phyloP scores from a whole-genome alignment of 805 yeast species.

The Candida tammaniensis region DNA sequence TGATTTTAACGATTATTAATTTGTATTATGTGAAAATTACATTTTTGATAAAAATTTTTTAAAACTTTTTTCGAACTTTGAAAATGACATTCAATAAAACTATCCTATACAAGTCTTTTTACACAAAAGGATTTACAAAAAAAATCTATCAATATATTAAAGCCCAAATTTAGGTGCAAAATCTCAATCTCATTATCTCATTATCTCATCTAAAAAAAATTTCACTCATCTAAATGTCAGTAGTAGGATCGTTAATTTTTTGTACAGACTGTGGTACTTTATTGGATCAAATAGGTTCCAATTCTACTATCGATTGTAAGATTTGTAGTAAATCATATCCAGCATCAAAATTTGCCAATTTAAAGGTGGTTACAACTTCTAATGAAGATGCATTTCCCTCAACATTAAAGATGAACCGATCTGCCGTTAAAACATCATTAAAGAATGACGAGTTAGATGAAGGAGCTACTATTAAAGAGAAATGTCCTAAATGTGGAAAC shows the following conservation, averaged over 20 bases:
- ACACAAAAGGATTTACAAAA: too few relatives aligned
- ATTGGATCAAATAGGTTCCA: conserved; percentile 60
- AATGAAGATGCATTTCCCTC: conserved; percentile 96
- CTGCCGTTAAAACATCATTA: conserved; percentile 85
- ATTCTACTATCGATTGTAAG: conserved; percentile 53
- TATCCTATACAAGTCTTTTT: too few relatives aligned
- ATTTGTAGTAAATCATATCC: conserved; percentile 45
- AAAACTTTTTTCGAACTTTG: too few relatives aligned
- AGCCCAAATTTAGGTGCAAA: too few relatives aligned
- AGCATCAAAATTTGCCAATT: conserved; percentile 59
- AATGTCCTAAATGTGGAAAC: conserved; percentile 97
- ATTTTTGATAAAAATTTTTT: too few relatives aligned
- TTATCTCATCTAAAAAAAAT: conserved; percentile 6
- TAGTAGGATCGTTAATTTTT: conserved; percentile 91
- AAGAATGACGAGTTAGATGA: conserved; percentile 78
- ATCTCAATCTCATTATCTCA: too few relatives aligned
- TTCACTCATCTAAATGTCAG: conserved; percentile 66
- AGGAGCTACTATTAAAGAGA: conserved; percentile 96
- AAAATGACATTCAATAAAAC: too few relatives aligned
- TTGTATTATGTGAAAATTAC: too few relatives aligned
- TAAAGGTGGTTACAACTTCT: conserved; percentile 84
- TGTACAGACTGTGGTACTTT: conserved; percentile 92
- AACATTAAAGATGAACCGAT: conserved; percentile 69
- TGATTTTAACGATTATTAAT: too few relatives aligned
- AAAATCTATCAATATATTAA: too few relatives aligned